Base-by-base conservation (phyloP, 495 filamentous ascomycete species). In the Lasiosphaeria ovina region DNA sequence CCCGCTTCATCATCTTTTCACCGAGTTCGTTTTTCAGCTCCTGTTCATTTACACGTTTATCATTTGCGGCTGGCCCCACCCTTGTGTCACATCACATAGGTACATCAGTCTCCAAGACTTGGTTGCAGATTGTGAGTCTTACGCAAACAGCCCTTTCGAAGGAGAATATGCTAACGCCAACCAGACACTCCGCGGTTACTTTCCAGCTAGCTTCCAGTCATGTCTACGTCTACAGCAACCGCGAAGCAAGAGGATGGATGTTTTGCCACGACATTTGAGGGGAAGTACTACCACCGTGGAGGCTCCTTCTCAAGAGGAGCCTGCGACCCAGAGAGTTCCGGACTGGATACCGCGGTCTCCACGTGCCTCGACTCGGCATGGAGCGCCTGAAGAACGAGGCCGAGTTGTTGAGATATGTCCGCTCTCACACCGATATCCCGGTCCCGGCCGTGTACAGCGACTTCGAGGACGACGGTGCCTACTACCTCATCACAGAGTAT, bases 391-490 rank as follows among this genome's bases (percentile, higher is more conserved):
- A 9, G 10, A 61, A 49, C 52, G 52, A 61, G 11, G 59, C 16
- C 2, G 52, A 31, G 10, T n/a, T 3, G 9, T 35, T 51, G 3
- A 12, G 24, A 11, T 55, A 34, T 17, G 32, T 61, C 12, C 34
- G 44, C 51, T 4, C 50, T 6, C 17, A 34, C 14, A 61, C 59
- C 17, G 35, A 55, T 24, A 61, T 55, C 52, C 52, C 59, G 10
- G 24, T 61, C 7, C 59, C 59, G 44, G 24, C 10, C 12, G 12
- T 61, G 32, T 50, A 51, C 33, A 12, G 34, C 44, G 17, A 10
- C 16, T 61, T 55, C 47, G 59, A 61, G 59, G 51, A 63, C 48
- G 47, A 63, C 51, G 60, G 49, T 1, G 60, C 55, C 17, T n/a
- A 31, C 55, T 58, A 36, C n/a, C 44, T 58, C 9, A 42, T 49